Percentiles rank a stretch among this genome's conserved stretches.
These are phyloP conservation scores for Colletotrichum navitas DNA, from an alignment of 2,329 filamentous ascomycete species.

Conservation along the genomic window DNA sequence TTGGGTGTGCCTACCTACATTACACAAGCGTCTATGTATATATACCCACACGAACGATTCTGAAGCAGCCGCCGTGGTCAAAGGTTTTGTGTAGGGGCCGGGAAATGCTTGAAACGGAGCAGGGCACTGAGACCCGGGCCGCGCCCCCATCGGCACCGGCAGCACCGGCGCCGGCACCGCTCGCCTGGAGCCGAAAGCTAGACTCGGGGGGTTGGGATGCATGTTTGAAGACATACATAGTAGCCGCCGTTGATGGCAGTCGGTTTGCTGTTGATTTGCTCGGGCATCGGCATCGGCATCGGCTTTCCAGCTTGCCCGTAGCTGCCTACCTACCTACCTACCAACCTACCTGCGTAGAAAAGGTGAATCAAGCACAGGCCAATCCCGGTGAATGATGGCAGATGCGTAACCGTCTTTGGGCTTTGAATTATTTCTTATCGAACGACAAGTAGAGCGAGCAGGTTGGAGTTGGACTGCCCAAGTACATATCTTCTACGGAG, in stretches of 20 bases:
- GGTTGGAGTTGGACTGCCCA: neutral
- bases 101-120: neutral
- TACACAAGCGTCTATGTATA: no score
- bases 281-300: neutral
- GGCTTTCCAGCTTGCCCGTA: neutral
- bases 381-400: no score
- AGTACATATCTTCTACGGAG: neutral
- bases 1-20: neutral
- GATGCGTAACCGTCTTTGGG: neutral
- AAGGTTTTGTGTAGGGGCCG: neutral
- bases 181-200: neutral
- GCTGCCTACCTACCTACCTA: neutral
- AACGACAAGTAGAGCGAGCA: no score
- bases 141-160: neutral
- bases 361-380: neutral
- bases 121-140: constrained; percentile 2
- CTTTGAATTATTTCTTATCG: neutral
- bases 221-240: neutral
- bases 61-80: neutral
- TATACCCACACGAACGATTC: neutral
- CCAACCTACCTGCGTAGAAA: neutral
- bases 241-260: neutral
- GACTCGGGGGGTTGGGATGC: neutral
- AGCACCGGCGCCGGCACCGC: neutral
- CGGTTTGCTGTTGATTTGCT: neutral